Conservation (phyloP, 2,329 filamentous ascomycete genomes). For the Scedosporium dehoogii region DNA sequence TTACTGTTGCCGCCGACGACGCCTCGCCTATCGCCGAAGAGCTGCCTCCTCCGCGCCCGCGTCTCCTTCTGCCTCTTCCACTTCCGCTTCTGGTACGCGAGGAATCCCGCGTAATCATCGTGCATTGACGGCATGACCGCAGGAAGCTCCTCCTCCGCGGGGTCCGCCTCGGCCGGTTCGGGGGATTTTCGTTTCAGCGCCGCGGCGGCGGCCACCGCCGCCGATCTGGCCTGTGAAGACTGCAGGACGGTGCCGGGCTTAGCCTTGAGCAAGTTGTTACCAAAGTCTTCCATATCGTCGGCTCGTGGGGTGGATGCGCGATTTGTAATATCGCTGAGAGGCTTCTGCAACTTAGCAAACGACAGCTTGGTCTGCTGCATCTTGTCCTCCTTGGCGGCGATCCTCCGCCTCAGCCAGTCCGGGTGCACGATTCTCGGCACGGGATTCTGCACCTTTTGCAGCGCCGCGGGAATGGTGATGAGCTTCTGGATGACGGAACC, state of each 20-base stretch:
- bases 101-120: conserved; percentile 77
- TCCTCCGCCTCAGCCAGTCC: conserved; percentile 90
- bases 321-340: conserved; percentile 60
- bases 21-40: conserved; percentile 75
- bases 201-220: conserved; percentile 12
- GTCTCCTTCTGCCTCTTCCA: conserved; percentile 98
- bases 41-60: conserved; percentile 70
- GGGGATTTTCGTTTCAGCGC: conserved; percentile 65
- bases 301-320: conserved; percentile 19
- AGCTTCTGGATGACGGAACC: conserved; percentile 98
- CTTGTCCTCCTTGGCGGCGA: conserved; percentile 91
- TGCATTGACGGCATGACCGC: conserved; percentile 75
- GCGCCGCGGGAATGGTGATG: conserved; percentile 92
- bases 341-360: conserved; percentile 53
- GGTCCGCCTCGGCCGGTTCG: conserved; percentile 61
- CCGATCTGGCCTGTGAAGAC: conserved; percentile 40
- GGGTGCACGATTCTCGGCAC: conserved; percentile 90
- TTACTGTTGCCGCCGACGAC: conserved; percentile 37
- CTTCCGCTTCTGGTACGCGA: conserved; percentile 95
- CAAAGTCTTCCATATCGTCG: conserved; percentile 75
- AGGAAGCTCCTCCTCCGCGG: conserved; percentile 70
- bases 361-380: conserved; percentile 99
- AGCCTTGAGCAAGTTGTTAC: conserved; percentile 52
- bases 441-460: conserved; percentile 91
- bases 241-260: conserved; percentile 45